Evolutionary conservation across 2,329 filamentous ascomycete genomes (phyloP), one percentile per base, ranked within the genome.

Genomic region (Penicillium sp.): DNA sequence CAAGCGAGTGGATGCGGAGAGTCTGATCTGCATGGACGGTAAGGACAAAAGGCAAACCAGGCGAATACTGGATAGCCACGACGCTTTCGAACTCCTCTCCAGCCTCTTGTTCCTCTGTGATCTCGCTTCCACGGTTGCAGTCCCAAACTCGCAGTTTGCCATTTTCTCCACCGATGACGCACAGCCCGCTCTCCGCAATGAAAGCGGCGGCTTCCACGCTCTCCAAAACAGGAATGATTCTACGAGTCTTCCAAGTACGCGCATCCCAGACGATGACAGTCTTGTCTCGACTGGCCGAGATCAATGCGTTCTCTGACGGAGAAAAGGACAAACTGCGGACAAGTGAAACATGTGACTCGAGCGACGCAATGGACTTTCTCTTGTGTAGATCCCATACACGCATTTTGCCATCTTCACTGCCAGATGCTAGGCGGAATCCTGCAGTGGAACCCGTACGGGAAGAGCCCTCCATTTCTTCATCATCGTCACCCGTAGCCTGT

Each of bases 341-440:
- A 64, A 97, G 90, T 10, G 94, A 97, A 23, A 96, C 92, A 71
- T 99, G 95, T 0, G 92, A 94, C 59, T 97, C 92, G 33, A 96
- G 80, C 19, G 87, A 86, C 21, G 90, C 89, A 23, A 91, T 81
- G 58, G 87, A 87, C 62, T 84, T 90, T 55, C 90, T 85, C 77
- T 91, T 95, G 75, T 92, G 87, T 57, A 99, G 77, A 76, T 97
- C 90, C 90, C 92, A 99, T 23, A 99, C 84, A 21, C 90, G 84
- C 52, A 99, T 84, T 70, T 93, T 95, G 33, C 94, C 94, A 72
- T 97, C 93, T 74, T 99, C 95, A 60, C 90, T 92, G 61, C 93
- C 94, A 34, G 92, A 95, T 5, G 92, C 92, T 16, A 99, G 82
- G 46, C 91, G 83, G 72, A 95, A 96, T 29, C 86, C 82, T 76